phyloP scores from a whole-genome alignment of 352 stramenopile species.

The Pythium pectinolyticum region DNA sequence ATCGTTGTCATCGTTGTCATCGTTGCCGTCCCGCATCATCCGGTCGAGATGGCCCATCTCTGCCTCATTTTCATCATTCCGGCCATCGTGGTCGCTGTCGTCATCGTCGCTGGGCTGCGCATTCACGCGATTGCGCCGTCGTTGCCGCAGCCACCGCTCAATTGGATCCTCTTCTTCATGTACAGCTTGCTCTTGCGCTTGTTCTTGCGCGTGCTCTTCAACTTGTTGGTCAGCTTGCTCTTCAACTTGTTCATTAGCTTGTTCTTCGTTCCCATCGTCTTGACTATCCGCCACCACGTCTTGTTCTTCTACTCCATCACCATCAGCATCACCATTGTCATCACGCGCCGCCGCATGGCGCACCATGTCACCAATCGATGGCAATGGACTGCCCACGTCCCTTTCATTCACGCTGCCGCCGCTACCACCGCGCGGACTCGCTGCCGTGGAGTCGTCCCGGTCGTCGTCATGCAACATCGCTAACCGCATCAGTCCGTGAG shows the following conservation, averaged over 20 bases:
- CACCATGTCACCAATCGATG: not conserved
- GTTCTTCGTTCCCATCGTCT: not conserved
- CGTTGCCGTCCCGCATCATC: slow-evolving; percentile 2
- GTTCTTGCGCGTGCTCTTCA: not conserved
- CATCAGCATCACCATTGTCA: no score
- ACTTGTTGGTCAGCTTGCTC: not conserved
- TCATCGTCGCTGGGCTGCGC: slow-evolving; percentile 8
- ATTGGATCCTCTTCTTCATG: not conserved
- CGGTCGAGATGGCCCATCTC: not conserved
- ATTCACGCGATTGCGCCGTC: slow-evolving; percentile 14
- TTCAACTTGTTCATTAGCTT: not conserved
- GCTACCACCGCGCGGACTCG: no score
- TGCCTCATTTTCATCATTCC: not conserved
- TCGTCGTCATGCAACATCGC: not conserved
- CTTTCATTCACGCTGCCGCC: no score
- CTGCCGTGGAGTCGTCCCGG: not conserved
- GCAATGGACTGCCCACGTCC: not conserved
- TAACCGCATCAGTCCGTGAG: not conserved
- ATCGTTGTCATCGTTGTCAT: not conserved
- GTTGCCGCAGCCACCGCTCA: not conserved
- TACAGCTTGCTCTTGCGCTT: not conserved
- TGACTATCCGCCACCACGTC: not conserved
- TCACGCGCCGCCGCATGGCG: not conserved
- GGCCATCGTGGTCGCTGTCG: slow-evolving; percentile 6
- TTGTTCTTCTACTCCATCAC: no score